Conservation (phyloP, 2,329 filamentous ascomycete genomes). For the Aspergillus sp. region DNA sequence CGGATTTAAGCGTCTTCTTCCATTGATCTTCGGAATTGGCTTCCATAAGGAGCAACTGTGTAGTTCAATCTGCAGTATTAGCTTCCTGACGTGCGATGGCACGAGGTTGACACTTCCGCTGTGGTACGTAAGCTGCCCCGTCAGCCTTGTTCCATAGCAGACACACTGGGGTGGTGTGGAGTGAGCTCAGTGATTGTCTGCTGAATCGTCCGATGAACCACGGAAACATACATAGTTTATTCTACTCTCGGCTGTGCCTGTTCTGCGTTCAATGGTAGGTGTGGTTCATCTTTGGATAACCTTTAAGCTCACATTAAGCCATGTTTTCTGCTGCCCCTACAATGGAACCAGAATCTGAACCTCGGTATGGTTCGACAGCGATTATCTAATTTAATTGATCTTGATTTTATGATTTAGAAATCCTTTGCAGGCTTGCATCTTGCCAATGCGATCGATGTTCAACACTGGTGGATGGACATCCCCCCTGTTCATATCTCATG, state of each 20-base stretch:
- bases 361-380: too few relatives aligned
- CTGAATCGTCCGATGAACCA: too few relatives aligned
- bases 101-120: background rate
- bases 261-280: background rate
- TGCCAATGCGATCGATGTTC: too few relatives aligned
- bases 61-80: background rate
- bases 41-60: background rate
- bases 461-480: too few relatives aligned
- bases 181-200: too few relatives aligned
- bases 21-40: background rate
- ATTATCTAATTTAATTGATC: too few relatives aligned
- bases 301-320: background rate
- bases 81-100: background rate
- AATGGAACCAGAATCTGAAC: background rate
- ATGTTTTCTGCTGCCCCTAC: background rate
- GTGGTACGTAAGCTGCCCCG: background rate
- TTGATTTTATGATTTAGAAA: too few relatives aligned
- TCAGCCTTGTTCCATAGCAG: background rate
- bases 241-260: too few relatives aligned
- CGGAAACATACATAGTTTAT: too few relatives aligned
- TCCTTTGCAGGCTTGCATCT: too few relatives aligned
- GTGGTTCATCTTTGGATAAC: background rate
- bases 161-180: background rate
- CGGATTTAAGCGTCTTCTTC: background rate
- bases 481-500: too few relatives aligned